These are phyloP conservation scores for Trametes sp. DNA, from an alignment of 1,284 basidiomycete species.

Conservation along the genomic window DNA sequence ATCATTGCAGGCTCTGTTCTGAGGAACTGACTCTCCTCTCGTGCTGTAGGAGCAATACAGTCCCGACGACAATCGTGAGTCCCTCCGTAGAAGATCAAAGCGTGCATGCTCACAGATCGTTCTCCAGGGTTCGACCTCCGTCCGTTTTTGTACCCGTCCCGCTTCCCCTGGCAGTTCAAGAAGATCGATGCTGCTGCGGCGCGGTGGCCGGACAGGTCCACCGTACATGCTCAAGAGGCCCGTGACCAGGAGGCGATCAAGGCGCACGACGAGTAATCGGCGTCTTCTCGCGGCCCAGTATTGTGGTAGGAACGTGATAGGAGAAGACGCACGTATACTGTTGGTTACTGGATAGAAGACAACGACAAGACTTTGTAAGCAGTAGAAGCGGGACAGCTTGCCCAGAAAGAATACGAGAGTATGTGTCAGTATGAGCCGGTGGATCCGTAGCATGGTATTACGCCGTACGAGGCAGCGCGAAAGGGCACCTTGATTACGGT, in stretches of 20 bases:
- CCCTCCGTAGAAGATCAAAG: not conserved
- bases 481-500: too few species aligned
- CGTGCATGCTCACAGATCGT: not conserved
- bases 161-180: slow-evolving; percentile 96
- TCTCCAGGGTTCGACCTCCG: slow-evolving; percentile 88
- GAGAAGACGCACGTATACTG: slow-evolving; percentile 21
- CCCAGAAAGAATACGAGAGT: too few species aligned
- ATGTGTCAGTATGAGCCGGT: too few species aligned
- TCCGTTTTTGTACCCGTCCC: slow-evolving; percentile 94
- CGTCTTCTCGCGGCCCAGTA: not conserved
- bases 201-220: slow-evolving; percentile 74
- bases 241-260: slow-evolving; percentile 28
- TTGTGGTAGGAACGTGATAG: slow-evolving; percentile 24
- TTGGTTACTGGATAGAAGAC: slow-evolving; percentile 26
- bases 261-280: slow-evolving; percentile 1
- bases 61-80: slow-evolving; percentile 94
- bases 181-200: slow-evolving; percentile 91
- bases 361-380: slow-evolving; percentile 16
- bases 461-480: too few species aligned
- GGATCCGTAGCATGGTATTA: too few species aligned
- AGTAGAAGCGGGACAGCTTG: slow-evolving; percentile 23
- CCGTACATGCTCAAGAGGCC: slow-evolving; percentile 30
- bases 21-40: slow-evolving; percentile 8
- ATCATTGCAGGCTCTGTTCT: not conserved
- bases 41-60: slow-evolving; percentile 87